Evolutionary conservation across 2,329 filamentous ascomycete species (phyloP).

Genomic region (Teratosphaeria pseudoeucalypti): DNA sequence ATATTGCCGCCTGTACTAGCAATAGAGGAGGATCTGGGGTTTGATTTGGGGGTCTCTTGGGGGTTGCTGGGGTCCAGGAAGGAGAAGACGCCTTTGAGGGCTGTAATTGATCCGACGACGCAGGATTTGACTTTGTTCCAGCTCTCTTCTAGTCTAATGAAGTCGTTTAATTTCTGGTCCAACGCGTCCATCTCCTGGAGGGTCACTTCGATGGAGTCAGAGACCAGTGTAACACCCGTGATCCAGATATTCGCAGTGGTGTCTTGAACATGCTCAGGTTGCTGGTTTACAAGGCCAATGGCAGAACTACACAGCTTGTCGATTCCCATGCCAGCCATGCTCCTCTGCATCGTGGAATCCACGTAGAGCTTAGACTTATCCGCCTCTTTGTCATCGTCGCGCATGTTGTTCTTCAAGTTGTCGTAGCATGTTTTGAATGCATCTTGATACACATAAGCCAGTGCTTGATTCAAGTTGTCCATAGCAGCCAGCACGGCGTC

Average conservation of each 20-base stretch:
- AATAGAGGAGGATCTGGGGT: conserved; percentile 16
- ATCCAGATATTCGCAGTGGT: conserved; percentile 36
- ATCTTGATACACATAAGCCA: conserved; percentile 38
- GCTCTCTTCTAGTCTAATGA: conserved; percentile 36
- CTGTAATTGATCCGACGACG: conserved; percentile 31
- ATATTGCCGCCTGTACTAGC: conserved; percentile 18
- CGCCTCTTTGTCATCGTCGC: conserved; percentile 22
- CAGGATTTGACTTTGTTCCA: conserved; percentile 34
- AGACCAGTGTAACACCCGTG: conserved; percentile 34
- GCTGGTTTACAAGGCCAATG: conserved; percentile 33
- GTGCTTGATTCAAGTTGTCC: conserved; percentile 36
- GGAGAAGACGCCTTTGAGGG: conserved; percentile 36
- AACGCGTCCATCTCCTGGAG: conserved; percentile 31
- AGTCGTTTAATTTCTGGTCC: conserved; percentile 33
- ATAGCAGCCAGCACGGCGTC: conserved; percentile 34
- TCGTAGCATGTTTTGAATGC: conserved; percentile 38
- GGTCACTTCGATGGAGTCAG: conserved; percentile 35
- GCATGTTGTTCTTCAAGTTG: conserved; percentile 27
- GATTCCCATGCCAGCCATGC: conserved; percentile 36
- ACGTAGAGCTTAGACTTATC: conserved; percentile 30
- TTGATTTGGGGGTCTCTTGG: conserved; percentile 2
- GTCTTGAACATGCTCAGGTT: conserved; percentile 30
- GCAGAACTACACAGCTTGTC: conserved; percentile 37
- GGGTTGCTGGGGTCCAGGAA: conserved; percentile 28
- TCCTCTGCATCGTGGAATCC: conserved; percentile 35